Evolutionary conservation across 495 filamentous ascomycete species (phyloP).

Genomic region (Lasiosphaeris hirsuta): DNA sequence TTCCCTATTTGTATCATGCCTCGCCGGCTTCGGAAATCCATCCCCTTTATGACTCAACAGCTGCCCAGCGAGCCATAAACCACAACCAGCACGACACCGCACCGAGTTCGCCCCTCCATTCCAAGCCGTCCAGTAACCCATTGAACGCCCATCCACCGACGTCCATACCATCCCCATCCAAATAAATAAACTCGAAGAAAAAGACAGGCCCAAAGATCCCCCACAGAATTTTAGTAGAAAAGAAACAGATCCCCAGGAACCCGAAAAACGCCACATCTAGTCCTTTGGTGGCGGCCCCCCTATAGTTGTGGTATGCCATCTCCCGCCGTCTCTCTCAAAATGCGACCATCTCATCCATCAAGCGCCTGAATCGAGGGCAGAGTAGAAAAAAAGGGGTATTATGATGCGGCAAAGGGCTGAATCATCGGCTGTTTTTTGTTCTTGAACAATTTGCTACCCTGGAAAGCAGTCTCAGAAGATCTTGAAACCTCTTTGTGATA

Average conservation of each 20-base stretch:
- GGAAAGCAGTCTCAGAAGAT: too few relatives aligned
- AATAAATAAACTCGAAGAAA: background rate
- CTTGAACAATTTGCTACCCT: background rate
- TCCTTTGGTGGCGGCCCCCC: background rate
- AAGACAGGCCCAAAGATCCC: conserved; percentile 1
- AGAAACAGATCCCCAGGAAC: conserved; percentile 1
- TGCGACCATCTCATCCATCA: background rate
- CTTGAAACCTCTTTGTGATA: too few relatives aligned
- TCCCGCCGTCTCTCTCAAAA: background rate
- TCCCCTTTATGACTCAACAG: too few relatives aligned
- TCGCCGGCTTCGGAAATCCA: too few relatives aligned
- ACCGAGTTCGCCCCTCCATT: background rate
- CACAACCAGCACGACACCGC: background rate
- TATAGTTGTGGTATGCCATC: conserved; percentile 3
- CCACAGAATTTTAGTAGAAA: background rate
- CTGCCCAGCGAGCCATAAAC: too few relatives aligned
- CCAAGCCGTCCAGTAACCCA: background rate
- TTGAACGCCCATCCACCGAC: background rate
- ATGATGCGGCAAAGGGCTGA: background rate
- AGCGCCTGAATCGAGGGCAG: background rate
- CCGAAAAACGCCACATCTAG: background rate
- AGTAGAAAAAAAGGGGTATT: conserved; percentile 1
- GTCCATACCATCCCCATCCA: background rate
- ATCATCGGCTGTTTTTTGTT: background rate
- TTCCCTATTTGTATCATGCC: background rate